phyloP scores from a whole-genome alignment of 75 land plant genomes.

The Cunninghamia lanceolata region DNA sequence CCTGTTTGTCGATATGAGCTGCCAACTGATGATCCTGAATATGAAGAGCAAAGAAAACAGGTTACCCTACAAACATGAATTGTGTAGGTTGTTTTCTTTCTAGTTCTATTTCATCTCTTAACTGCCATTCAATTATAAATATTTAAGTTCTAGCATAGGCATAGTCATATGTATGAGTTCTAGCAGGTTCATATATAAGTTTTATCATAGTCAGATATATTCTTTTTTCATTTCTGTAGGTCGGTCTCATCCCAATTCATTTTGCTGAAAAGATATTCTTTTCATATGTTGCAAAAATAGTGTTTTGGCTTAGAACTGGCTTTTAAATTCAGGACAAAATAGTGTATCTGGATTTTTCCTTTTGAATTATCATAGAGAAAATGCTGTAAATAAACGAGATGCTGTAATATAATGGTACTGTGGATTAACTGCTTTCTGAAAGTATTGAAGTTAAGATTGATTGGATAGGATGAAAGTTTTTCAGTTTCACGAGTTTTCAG shows the following conservation, averaged over 20 bases:
- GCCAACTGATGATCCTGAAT: constrained; percentile 34
- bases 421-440: neutral
- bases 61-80: neutral
- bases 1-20: constrained; percentile 26
- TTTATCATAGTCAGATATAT: neutral
- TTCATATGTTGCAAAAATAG: neutral
- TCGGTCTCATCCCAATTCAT: neutral
- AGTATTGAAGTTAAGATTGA: neutral
- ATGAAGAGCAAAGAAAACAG: constrained; percentile 24
- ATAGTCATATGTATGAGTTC: neutral
- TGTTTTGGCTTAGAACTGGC: neutral
- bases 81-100: neutral
- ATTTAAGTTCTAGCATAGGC: neutral
- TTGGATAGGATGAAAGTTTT: neutral
- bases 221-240: neutral
- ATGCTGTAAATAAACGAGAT: neutral
- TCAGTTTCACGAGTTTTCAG: neutral
- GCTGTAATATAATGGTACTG: neutral
- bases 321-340: neutral
- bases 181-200: neutral
- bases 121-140: neutral
- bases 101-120: neutral
- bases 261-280: neutral
- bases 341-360: neutral
- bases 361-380: neutral